Evolutionary conservation across 257 asterid species (phyloP).

Genomic region (Solanum neorickii): DNA sequence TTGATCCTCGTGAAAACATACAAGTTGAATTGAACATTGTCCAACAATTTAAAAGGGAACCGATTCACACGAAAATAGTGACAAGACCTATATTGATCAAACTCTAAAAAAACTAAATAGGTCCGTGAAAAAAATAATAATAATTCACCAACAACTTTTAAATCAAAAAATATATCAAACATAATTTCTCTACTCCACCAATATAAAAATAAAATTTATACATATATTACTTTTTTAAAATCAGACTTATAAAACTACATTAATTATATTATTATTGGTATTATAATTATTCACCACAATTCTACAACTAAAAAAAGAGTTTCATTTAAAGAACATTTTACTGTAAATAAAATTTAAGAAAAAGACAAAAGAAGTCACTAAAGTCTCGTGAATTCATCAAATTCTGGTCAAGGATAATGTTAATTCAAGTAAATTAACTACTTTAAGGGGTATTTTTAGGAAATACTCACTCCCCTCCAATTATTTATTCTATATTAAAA

Average conservation of each 20-base stretch:
- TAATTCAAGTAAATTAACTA: background rate
- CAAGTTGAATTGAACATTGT: fast-evolving
- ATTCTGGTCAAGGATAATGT: background rate
- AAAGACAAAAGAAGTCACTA: background rate
- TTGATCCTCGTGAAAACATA: background rate
- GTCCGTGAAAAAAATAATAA: fast-evolving
- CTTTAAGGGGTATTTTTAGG: background rate
- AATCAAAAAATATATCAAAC: background rate
- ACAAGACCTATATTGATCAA: background rate
- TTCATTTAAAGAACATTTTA: background rate
- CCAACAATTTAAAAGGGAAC: background rate
- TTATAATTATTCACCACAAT: background rate
- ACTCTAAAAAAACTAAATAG: fast-evolving
- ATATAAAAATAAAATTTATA: background rate
- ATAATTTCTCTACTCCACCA: background rate
- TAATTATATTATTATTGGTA: background rate
- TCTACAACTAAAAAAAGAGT: background rate
- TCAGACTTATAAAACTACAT: background rate
- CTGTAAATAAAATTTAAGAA: background rate
- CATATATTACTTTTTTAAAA: background rate
- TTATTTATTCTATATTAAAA: background rate
- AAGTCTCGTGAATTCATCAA: background rate
- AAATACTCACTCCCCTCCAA: background rate
- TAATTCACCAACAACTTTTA: background rate
- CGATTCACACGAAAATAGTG: background rate